These are phyloP conservation scores for Aspergillus bridgeri DNA, from an alignment of 495 filamentous ascomycete species.

Conservation along the genomic window DNA sequence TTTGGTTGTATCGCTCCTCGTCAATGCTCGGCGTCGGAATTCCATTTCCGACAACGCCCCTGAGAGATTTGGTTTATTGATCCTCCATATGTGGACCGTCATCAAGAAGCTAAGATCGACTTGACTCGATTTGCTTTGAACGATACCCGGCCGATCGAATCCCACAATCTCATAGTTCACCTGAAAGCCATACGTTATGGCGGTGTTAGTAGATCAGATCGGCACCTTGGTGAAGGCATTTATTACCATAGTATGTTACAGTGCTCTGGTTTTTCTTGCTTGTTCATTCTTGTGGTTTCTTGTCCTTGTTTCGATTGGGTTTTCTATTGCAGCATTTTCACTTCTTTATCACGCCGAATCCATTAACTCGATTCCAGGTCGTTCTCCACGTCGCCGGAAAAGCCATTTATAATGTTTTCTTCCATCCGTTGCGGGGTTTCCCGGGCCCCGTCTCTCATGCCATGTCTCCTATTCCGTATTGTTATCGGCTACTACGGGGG, in stretches of 20 bases:
- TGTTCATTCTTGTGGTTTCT: neutral
- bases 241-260: neutral
- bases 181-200: neutral
- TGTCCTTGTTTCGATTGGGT: neutral
- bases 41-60: neutral
- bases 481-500: neutral
- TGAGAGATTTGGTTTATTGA: neutral
- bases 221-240: neutral
- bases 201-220: neutral
- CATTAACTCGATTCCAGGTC: neutral
- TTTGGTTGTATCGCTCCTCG: neutral
- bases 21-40: neutral
- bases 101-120: neutral
- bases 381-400: neutral
- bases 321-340: neutral
- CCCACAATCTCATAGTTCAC: neutral
- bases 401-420: slow-evolving; percentile 40
- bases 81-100: neutral
- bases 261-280: neutral
- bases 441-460: slow-evolving; percentile 19
- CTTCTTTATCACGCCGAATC: neutral
- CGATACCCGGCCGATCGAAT: neutral
- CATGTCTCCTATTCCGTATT: neutral
- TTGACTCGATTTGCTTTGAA: neutral
- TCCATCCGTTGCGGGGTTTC: slow-evolving; percentile 43